Evolutionary conservation across 148 eudicot genomes (phyloP).

Genomic region (Spergularia marina): DNA sequence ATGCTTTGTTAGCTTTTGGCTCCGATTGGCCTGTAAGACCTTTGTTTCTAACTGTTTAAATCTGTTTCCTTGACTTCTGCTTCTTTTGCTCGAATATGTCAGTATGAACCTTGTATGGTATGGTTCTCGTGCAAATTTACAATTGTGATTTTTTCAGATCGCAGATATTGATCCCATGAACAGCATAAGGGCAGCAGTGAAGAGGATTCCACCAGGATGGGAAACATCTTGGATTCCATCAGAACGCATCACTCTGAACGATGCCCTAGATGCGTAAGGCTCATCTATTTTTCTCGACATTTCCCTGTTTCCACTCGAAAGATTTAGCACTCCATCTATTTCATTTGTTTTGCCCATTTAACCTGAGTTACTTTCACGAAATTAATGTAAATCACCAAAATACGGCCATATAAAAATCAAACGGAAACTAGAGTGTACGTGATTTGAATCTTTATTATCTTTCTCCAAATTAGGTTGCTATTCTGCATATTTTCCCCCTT

Average conservation of each 20-base stretch:
- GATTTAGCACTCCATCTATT: no score
- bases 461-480: background rate
- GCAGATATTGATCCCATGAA: constrained; percentile 82
- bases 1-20: constrained; percentile 77
- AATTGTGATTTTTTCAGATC: constrained; percentile 42
- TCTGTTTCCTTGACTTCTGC: background rate
- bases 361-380: no score
- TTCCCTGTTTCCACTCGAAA: background rate
- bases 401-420: no score
- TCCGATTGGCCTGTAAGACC: constrained; percentile 97
- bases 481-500: background rate
- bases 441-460: background rate
- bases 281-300: constrained; percentile 9
- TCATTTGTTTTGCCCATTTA: no score
- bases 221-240: constrained; percentile 76
- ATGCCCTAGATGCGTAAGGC: constrained; percentile 83
- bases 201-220: constrained; percentile 73
- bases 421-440: background rate
- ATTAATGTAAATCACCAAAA: no score
- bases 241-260: constrained; percentile 57
- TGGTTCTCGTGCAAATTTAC: constrained; percentile 2
- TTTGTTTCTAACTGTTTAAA: background rate
- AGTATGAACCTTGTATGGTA: background rate
- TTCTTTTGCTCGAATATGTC: background rate
- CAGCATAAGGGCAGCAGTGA: constrained; percentile 73